Percentiles rank a stretch among this genome's conserved stretches.
Conservation (phyloP, 139 green algal species). For the Yamagishiella unicocca region DNA sequence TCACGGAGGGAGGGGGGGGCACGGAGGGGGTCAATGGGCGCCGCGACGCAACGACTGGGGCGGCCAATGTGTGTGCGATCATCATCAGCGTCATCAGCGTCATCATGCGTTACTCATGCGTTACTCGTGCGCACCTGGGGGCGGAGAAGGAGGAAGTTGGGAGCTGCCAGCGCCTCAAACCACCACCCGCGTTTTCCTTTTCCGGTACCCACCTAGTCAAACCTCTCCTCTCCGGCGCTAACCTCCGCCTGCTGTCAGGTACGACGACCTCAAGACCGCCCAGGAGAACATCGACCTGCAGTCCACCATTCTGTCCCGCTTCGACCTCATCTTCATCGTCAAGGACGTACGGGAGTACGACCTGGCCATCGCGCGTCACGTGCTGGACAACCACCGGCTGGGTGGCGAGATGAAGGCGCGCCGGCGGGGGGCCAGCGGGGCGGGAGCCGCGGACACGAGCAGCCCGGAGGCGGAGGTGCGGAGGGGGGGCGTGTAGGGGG, state of each 20-base stretch:
- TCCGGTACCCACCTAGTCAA: too few species aligned
- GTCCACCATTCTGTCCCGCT: constrained; percentile 98
- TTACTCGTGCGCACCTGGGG: too few species aligned
- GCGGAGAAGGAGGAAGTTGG: too few species aligned
- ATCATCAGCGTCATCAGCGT: too few species aligned
- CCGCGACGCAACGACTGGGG: too few species aligned
- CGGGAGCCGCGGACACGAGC: background rate
- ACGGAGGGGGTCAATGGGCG: too few species aligned
- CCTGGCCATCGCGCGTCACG: constrained; percentile 82
- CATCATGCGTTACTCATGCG: too few species aligned
- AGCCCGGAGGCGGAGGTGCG: constrained; percentile 14
- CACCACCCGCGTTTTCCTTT: too few species aligned
- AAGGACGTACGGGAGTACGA: constrained; percentile 89
- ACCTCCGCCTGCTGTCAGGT: constrained; percentile 50
- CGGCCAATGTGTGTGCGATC: too few species aligned
- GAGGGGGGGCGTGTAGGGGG: background rate
- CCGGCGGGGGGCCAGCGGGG: background rate
- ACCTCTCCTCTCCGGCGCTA: background rate
- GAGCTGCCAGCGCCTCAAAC: too few species aligned
- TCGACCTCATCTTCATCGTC: constrained; percentile 99
- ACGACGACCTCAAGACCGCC: constrained; percentile 90
- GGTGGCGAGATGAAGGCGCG: background rate
- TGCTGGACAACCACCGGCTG: constrained; percentile 80
- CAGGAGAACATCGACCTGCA: constrained; percentile 99
- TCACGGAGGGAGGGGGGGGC: too few species aligned